A percentile compares a stretch with the other conserved stretches of the same genome.
phyloP scores from a whole-genome alignment of 2,329 filamentous ascomycete genomes.

The Stagonosporopsis vannaccii region DNA sequence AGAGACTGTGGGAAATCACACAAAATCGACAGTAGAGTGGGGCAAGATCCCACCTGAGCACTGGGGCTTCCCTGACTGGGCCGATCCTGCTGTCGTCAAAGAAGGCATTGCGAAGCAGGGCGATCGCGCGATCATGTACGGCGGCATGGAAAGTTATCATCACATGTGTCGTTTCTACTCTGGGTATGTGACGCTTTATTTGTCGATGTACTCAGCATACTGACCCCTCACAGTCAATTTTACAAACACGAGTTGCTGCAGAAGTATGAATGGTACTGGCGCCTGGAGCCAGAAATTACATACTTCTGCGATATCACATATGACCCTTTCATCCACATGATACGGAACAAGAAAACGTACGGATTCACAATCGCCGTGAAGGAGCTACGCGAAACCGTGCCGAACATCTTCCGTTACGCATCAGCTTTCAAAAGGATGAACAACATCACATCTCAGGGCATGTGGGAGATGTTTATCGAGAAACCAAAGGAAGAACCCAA shows the following conservation, averaged over 20 bases:
- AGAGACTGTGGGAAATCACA: constrained; percentile 86
- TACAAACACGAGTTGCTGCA: constrained; percentile 94
- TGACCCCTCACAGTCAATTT: constrained; percentile 71
- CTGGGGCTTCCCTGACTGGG: constrained; percentile 98
- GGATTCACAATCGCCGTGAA: constrained; percentile 99
- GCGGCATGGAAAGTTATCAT: constrained; percentile 97
- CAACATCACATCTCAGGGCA: constrained; percentile 86
- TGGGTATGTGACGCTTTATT: constrained; percentile 65
- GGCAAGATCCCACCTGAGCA: constrained; percentile 88
- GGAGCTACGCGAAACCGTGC: constrained; percentile 95
- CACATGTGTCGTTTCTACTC: constrained; percentile 99
- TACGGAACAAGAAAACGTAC: constrained; percentile 93
- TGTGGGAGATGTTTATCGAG: constrained; percentile 99
- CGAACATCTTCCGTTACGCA: constrained; percentile 98
- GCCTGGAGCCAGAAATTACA: constrained; percentile 97
- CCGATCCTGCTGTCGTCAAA: constrained; percentile 89
- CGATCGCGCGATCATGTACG: constrained; percentile 98
- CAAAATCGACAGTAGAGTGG: constrained; percentile 87
- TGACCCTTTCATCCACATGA: constrained; percentile 96
- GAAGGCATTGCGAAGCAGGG: constrained; percentile 97
- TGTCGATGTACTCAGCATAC: background rate
- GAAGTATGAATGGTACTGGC: constrained; percentile 99
- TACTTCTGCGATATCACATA: constrained; percentile 99
- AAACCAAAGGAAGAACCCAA: constrained; percentile 67
- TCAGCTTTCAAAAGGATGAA: constrained; percentile 94